Percentiles rank a stretch among this genome's conserved stretches.
These are phyloP conservation scores for Juncus effusus DNA, from an alignment of 176 grass and related monocot genomes.

Conservation along the genomic window DNA sequence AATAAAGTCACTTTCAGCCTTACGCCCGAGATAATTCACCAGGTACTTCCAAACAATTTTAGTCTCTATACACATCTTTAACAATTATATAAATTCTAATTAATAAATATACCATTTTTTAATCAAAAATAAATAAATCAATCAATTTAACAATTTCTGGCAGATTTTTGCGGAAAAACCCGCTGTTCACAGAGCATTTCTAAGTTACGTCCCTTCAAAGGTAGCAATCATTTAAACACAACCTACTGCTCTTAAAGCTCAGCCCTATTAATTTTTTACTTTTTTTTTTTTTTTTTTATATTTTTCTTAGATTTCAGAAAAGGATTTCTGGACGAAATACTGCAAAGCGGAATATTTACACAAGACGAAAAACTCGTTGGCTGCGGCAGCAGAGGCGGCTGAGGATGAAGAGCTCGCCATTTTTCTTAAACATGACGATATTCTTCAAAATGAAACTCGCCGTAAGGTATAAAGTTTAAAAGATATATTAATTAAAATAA, in stretches of 20 bases:
- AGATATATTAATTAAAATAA: too few relatives aligned
- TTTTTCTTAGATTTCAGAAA: slow-evolving; percentile 60
- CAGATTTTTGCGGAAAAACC: slow-evolving; percentile 99
- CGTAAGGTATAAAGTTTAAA: slow-evolving; percentile 41
- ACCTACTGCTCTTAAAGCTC: slow-evolving; percentile 1
- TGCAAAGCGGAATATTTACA: slow-evolving; percentile 94
- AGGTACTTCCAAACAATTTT: slow-evolving; percentile 43
- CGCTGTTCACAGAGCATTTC: slow-evolving; percentile 88
- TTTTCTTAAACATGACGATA: slow-evolving; percentile 88
- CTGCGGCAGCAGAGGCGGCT: slow-evolving; percentile 82
- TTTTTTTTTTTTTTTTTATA: slow-evolving; percentile 9
- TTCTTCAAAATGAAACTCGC: slow-evolving; percentile 79
- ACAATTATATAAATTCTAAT: slow-evolving; percentile 15
- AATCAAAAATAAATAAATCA: neutral
- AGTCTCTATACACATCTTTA: slow-evolving; percentile 6
- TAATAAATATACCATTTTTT: neutral
- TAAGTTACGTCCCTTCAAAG: slow-evolving; percentile 76
- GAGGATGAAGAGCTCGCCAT: slow-evolving; percentile 93
- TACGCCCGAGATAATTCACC: slow-evolving; percentile 86
- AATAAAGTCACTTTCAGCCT: slow-evolving; percentile 96
- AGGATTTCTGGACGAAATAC: slow-evolving; percentile 95
- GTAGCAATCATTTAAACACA: slow-evolving; percentile 28
- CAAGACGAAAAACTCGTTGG: slow-evolving; percentile 77
- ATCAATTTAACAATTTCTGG: slow-evolving; percentile 23
- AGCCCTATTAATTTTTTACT: slow-evolving; percentile 11